Conservation (phyloP, 345 rosid species). For the Syzygium oleosum region DNA sequence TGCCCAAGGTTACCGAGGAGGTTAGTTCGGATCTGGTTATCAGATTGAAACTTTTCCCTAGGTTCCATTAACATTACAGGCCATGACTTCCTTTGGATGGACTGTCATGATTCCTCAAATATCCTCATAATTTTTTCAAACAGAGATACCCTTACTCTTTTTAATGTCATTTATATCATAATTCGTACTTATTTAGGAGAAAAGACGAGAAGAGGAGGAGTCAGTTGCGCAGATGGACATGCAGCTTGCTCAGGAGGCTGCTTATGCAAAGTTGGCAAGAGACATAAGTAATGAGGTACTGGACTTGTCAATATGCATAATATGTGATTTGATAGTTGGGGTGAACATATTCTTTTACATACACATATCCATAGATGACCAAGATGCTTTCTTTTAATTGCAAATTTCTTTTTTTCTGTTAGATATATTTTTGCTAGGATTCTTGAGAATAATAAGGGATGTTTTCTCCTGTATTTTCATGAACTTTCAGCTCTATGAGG, state of each 20-base stretch:
- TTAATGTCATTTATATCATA: background rate
- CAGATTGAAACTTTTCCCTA: background rate
- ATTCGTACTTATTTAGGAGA: constrained; percentile 35
- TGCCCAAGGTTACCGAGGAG: constrained; percentile 85
- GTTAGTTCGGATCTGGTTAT: constrained; percentile 13
- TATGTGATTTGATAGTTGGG: background rate
- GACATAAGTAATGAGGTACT: constrained; percentile 56
- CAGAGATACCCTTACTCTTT: background rate
- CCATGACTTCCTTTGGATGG: background rate
- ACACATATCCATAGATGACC: background rate
- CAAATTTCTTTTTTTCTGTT: background rate
- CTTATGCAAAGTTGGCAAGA: constrained; percentile 64
- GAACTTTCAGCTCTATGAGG: constrained; percentile 47
- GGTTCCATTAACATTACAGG: background rate
- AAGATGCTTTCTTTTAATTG: background rate
- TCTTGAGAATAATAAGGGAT: background rate
- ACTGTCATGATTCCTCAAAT: background rate
- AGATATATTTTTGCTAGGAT: background rate
- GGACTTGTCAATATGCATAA: background rate
- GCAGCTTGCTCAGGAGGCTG: constrained; percentile 69
- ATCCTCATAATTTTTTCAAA: background rate
- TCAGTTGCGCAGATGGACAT: constrained; percentile 48
- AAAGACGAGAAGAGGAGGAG: constrained; percentile 59
- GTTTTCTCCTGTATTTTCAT: background rate
- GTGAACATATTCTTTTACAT: background rate